Base-by-base conservation (phyloP, 495 filamentous ascomycete species). In the Sordaria brevicollis region DNA sequence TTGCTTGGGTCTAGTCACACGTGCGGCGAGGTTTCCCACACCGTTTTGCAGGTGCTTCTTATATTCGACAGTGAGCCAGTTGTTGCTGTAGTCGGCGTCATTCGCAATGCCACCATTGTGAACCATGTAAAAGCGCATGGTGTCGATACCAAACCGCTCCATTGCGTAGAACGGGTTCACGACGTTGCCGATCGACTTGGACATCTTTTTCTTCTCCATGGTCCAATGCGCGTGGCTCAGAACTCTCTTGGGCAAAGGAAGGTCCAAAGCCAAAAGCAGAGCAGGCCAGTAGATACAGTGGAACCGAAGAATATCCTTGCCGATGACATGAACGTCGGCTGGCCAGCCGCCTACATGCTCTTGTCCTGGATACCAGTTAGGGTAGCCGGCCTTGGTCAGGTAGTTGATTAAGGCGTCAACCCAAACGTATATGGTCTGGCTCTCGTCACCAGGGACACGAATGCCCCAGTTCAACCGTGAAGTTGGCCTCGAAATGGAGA, bases 261-360 rank as follows among this genome's bases (percentile, higher is more conserved):
- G 82, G 70, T 90, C 90, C 33, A 98, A 83, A 4, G 94, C 94
- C 82, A 99, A 88, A 35, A 99, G 90, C 75, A 99, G 90, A 2
- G 95, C 95, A 1, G 95, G 95, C 95, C 95, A 99, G 83, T 98
- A 99, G 33, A 99, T 90, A 80, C 91, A 92, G 79, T 99, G 96
- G 79, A 99, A 99, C 31, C 95, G 89, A 68, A 95, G 81, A 69
- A 98, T 98, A 79, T 99, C 95, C 81, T 99, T 99, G 34, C 95
- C 95, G 67, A 98, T 89, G 15, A 99, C 89, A 67, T 99, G 95
- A 2, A 93, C 82, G 79, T 99, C 89, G 19, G 91, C 94, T 36
- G 95, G 96, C 96, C 96, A 99, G 29, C 90, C 91, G 17, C 84
- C 83, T 2, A 78, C 78, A 5, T 77, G 75, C 54, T 83, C 79